Percentiles rank a stretch among this genome's conserved stretches.
Conservation (phyloP, 345 rosid genomes). For the Cardamine occulta region DNA sequence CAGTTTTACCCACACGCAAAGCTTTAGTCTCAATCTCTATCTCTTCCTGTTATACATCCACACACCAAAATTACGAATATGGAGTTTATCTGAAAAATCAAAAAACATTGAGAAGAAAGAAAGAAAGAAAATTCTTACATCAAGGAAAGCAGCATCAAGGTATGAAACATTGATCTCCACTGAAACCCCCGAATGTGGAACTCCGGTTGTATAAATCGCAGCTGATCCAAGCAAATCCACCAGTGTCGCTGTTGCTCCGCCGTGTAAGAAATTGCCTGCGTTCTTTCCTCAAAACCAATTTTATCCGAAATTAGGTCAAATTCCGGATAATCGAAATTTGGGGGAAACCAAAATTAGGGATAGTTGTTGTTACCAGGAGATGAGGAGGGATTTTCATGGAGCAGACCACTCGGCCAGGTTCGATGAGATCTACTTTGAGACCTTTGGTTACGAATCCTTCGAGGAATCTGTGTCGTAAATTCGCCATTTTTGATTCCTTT, state of each 20-base stretch:
- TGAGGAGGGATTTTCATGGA: constrained; percentile 80
- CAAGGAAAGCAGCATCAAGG: constrained; percentile 79
- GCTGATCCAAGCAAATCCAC: constrained; percentile 92
- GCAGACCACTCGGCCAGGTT: constrained; percentile 79
- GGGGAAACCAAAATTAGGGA: neutral
- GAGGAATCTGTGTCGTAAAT: constrained; percentile 55
- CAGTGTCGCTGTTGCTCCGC: constrained; percentile 89
- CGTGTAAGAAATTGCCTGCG: constrained; percentile 86
- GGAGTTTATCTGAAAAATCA: neutral
- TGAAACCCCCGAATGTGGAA: constrained; percentile 60
- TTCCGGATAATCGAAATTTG: neutral
- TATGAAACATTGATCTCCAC: constrained; percentile 89
- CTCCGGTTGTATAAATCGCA: constrained; percentile 63
- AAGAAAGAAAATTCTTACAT: constrained; percentile 43
- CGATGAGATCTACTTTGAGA: constrained; percentile 60
- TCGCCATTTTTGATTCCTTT: constrained; percentile 45
- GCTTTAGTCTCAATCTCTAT: constrained; percentile 38
- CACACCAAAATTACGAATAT: neutral
- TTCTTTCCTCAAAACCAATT: constrained; percentile 50
- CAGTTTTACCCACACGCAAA: constrained; percentile 66
- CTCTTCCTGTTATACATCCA: constrained; percentile 32
- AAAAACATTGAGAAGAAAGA: neutral
- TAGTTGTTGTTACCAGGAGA: constrained; percentile 55
- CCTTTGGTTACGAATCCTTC: constrained; percentile 71
- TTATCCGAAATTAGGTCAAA: neutral